Evolutionary conservation across 2,329 filamentous ascomycete genomes (phyloP).

Genomic region (Colletotrichum spaethianum): DNA sequence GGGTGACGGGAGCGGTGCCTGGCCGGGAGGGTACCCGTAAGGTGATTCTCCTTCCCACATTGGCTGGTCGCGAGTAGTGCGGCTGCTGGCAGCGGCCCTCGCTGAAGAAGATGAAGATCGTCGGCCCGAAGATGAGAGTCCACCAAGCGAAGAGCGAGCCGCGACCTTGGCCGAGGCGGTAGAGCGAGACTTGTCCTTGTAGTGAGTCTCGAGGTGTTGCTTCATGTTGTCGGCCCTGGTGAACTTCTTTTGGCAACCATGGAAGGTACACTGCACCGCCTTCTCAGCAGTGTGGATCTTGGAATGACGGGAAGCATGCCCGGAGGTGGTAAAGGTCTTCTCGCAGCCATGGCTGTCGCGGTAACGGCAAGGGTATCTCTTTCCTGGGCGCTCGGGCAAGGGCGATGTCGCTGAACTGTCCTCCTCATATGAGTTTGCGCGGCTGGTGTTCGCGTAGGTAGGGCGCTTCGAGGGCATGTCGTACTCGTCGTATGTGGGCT

Average conservation of each 20-base stretch:
- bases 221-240: constrained; percentile 91
- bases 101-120: constrained; percentile 51
- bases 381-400: constrained; percentile 65
- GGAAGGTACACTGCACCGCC: constrained; percentile 76
- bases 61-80: constrained; percentile 49
- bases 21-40: constrained; percentile 50
- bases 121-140: constrained; percentile 47
- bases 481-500: constrained; percentile 45
- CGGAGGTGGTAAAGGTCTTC: constrained; percentile 87
- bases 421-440: constrained; percentile 66
- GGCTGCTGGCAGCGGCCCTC: constrained; percentile 48
- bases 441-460: constrained; percentile 59
- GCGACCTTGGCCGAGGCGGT: constrained; percentile 48
- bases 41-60: constrained; percentile 59
- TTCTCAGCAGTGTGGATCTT: constrained; percentile 90
- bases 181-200: constrained; percentile 71
- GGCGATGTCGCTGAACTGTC: constrained; percentile 60
- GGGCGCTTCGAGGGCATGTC: constrained; percentile 56
- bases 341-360: constrained; percentile 79
- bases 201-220: constrained; percentile 85
- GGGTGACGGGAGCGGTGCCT: constrained; percentile 54
- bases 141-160: constrained; percentile 46
- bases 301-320: constrained; percentile 86
- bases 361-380: constrained; percentile 82
- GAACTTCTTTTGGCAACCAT: constrained; percentile 84